Evolutionary conservation across 2,329 filamentous ascomycete species (phyloP), one percentile per base, ranked within the genome.

Genomic region (Ophiostoma fasciatum): DNA sequence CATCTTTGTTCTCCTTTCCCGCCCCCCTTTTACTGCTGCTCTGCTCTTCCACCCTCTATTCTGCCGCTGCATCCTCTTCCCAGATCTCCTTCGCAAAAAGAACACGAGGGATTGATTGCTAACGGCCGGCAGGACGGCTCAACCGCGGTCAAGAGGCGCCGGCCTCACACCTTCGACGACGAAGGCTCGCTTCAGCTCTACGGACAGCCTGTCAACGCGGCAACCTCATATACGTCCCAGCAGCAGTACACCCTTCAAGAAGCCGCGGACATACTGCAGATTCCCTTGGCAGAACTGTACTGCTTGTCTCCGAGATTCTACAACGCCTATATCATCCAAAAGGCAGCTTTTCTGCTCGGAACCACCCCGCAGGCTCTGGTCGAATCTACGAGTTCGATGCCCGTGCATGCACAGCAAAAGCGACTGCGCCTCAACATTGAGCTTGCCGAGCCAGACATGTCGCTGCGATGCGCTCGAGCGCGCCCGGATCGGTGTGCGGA

Each of bases 91-190:
- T 13, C 11, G 13, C 23, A 25, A 25, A 5, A 13, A 6, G 9
- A 25, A n/a, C n/a, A n/a, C n/a, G 23, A 25, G 13, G 23, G 6
- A 12, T 5, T 26, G 14, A 2, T 5, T 33, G 5, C 5, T 25
- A 25, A 15, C 13, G 12, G 34, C 33, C 6, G 5, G n/a, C 10
- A 45, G 43, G 43, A 45, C 23, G n/a, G 19, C 19, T 52, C 51
- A 50, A 52, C 54, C 19, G 28, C 39, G 46, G 51, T 58, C 45
- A 63, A 59, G 52, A 63, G 61, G 52, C 61, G 61, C 40, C 58
- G 61, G 53, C 54, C 55, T 45, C 56, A 58, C 48, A 52, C 50
- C 49, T 51, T 53, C 39, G 57, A 55, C 42, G 56, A 57, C 14
- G 36, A 33, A n/a, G n/a, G n/a, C n/a, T 3, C 23, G 6, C 37